Base-by-base conservation (phyloP, 805 yeast species). In the Wickerhamomyces alni region DNA sequence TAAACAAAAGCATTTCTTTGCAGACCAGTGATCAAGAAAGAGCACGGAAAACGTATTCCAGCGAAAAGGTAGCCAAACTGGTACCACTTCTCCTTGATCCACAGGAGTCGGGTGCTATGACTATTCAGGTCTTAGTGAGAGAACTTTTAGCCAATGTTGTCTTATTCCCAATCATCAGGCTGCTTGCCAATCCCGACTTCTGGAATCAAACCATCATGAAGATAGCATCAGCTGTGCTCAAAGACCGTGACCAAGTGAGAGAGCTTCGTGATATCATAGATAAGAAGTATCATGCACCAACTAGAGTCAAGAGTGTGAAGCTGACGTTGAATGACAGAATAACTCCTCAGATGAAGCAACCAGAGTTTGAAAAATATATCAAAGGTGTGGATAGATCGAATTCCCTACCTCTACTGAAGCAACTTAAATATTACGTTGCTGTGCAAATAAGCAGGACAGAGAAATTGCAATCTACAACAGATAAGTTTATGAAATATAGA, bases 201-300 rank as follows among this genome's bases (percentile, higher is more conserved):
- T 83, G 82, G 75, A 89, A 89, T 55, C 74, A 77, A 40, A 52
- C 69, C 30, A 67, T 87, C 13, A 78, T 79, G 9, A 72, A 73
- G 37, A 57, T 72, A 2, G 74, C 84, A 2, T 80, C 87, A 4
- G 72, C 71, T 24, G 72, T 82, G 11, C 65, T 89, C 54, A 78
- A 78, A 45, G 94, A 87, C 51, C 66, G 88, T 40, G 74, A 74
- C 28, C 87, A 85, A 51, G 94, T 88, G 1, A 75, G 80, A 43
- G 74, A 78, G 46, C 69, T 89, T 17, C 63, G 95, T 44, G 76
- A 72, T 17, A 84, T 86, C 1, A 62, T 88, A 27, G 82, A 80
- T 45, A 72, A 76, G 44, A 93, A 87, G 51, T 69, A 83, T 19
- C 8, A 28, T 12, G 12, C 28, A 17, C 26, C 10, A 12, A 25